A percentile compares a stretch with the other conserved stretches of the same genome.
phyloP scores from a whole-genome alignment of 1,284 basidiomycete species.

The Cystobasidium sp. region DNA sequence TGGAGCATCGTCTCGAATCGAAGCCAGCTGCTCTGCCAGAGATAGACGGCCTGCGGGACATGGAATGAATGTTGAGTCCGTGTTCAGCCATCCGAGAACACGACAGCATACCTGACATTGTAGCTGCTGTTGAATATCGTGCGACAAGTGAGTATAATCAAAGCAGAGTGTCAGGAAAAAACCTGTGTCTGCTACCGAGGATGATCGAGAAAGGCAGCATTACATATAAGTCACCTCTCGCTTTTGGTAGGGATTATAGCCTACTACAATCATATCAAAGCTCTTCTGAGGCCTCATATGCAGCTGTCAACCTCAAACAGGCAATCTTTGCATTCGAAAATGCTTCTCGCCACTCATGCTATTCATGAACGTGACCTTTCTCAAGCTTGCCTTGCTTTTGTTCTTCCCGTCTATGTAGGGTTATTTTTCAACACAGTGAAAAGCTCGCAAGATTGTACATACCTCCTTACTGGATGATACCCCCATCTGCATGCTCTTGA shows the following conservation, averaged over 20 bases:
- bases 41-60: slow-evolving; percentile 56
- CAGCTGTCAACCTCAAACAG: too few relatives aligned
- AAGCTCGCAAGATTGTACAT: neutral
- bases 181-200: neutral
- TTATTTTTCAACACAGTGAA: neutral
- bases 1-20: slow-evolving; percentile 72
- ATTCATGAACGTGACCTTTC: slow-evolving; percentile 31
- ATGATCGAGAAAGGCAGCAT: neutral
- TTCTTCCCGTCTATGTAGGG: neutral
- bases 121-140: slow-evolving; percentile 2
- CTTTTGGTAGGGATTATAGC: too few relatives aligned
- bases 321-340: neutral
- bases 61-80: neutral
- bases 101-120: slow-evolving; percentile 6
- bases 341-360: slow-evolving; percentile 1
- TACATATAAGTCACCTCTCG: too few relatives aligned
- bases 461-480: too few relatives aligned
- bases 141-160: neutral
- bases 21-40: slow-evolving; percentile 78
- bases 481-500: slow-evolving; percentile 1
- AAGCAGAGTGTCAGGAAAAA: neutral
- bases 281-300: too few relatives aligned
- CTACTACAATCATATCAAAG: too few relatives aligned
- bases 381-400: neutral
- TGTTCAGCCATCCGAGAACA: neutral